Percentiles rank a stretch among this genome's conserved stretches.
phyloP scores from a whole-genome alignment of 2,329 filamentous ascomycete species.

The Aspergillus intermedius region DNA sequence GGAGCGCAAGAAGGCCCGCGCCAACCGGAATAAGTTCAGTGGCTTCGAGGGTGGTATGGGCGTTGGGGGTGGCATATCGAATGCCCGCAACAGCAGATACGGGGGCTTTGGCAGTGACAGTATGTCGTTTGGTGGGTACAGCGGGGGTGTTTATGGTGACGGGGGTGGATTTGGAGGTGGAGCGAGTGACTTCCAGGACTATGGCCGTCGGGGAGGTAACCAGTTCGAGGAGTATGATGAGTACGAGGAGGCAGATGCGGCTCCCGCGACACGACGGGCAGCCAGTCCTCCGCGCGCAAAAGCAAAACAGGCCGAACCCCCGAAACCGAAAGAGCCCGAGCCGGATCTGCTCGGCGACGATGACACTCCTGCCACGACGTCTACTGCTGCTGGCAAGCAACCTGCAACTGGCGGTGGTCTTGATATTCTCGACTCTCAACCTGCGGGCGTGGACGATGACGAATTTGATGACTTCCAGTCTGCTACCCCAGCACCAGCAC shows the following conservation, averaged over 20 bases:
- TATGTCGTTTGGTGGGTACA: constrained; percentile 59
- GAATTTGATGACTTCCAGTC: constrained; percentile 98
- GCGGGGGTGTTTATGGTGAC: constrained; percentile 81
- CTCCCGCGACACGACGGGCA: constrained; percentile 49
- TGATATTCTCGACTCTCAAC: constrained; percentile 41
- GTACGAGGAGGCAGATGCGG: constrained; percentile 67
- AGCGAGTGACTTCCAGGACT: constrained; percentile 62
- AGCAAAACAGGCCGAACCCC: constrained; percentile 60
- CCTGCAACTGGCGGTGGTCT: constrained; percentile 42
- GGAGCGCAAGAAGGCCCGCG: constrained; percentile 78
- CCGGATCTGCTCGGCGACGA: constrained; percentile 78
- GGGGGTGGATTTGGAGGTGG: constrained; percentile 88
- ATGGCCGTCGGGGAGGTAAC: constrained; percentile 53
- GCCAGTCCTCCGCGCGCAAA: constrained; percentile 33
- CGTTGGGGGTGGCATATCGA: constrained; percentile 51
- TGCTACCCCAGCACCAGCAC: constrained; percentile 51
- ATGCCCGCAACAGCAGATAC: constrained; percentile 56
- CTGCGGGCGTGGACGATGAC: constrained; percentile 63
- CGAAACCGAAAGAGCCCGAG: constrained; percentile 74
- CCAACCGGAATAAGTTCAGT: constrained; percentile 89
- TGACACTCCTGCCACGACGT: constrained; percentile 52
- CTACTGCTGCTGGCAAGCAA: constrained; percentile 37
- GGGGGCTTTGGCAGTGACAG: constrained; percentile 86
- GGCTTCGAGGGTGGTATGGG: constrained; percentile 79
- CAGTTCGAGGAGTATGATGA: constrained; percentile 97